Percentiles rank a stretch among this genome's conserved stretches.
Evolutionary conservation across 345 rosid species (phyloP).

Genomic region (Laguncularia racemosa): DNA sequence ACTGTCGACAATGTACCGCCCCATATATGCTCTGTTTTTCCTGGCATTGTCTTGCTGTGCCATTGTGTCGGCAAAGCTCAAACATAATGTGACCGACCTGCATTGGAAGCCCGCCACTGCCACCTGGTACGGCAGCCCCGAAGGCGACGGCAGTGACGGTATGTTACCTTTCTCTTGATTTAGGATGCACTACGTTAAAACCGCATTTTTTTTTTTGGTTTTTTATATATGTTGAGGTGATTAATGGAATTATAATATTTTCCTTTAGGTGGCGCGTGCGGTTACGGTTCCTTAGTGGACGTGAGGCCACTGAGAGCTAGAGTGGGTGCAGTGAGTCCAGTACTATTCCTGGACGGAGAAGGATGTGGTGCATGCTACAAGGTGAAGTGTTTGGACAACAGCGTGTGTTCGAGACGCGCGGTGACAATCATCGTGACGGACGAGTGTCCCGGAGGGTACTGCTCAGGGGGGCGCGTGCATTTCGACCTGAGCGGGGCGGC

Average conservation of each 20-base stretch:
- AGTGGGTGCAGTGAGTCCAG: slow-evolving; percentile 88
- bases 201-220: too few relatives aligned
- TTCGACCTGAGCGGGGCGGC: slow-evolving; percentile 98
- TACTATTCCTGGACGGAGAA: slow-evolving; percentile 73
- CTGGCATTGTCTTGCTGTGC: slow-evolving; percentile 11
- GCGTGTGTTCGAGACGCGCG: slow-evolving; percentile 68
- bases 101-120: slow-evolving; percentile 90
- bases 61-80: slow-evolving; percentile 19
- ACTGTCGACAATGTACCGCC: neutral
- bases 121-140: slow-evolving; percentile 96
- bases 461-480: slow-evolving; percentile 57
- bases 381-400: slow-evolving; percentile 63
- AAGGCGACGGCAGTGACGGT: slow-evolving; percentile 98
- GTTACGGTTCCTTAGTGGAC: slow-evolving; percentile 83
- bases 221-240: neutral
- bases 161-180: neutral
- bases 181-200: too few relatives aligned
- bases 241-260: neutral
- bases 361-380: slow-evolving; percentile 97
- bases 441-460: slow-evolving; percentile 73
- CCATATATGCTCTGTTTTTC: slow-evolving; percentile 1
- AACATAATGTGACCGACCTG: slow-evolving; percentile 18
- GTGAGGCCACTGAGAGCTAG: slow-evolving; percentile 80
- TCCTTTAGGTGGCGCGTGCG: slow-evolving; percentile 86
- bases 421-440: slow-evolving; percentile 92